A percentile compares a stretch with the other conserved stretches of the same genome.
Conservation (phyloP, 768 basidiomycete species). For the Phylloporus sp. region DNA sequence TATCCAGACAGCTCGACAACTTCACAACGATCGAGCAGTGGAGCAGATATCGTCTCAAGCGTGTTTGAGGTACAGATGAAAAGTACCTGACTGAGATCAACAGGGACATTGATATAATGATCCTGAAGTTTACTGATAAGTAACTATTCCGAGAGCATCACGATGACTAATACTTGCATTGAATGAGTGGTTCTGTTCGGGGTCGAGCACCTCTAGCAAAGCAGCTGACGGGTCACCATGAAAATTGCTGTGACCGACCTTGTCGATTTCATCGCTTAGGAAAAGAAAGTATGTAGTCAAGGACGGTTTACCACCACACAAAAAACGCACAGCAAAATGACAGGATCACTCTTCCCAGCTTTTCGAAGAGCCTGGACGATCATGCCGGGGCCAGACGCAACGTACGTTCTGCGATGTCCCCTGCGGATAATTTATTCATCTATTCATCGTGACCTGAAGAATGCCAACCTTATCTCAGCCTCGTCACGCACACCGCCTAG, state of each 20-base stretch:
- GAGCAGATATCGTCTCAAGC: constrained; percentile 82
- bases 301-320: not conserved
- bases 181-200: constrained; percentile 85
- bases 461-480: constrained; percentile 64
- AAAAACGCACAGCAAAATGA: constrained; percentile 58
- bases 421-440: constrained; percentile 8
- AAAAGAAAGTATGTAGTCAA: constrained; percentile 1
- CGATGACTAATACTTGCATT: constrained; percentile 42
- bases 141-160: not conserved
- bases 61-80: constrained; percentile 93
- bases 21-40: constrained; percentile 87
- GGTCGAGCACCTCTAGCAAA: constrained; percentile 86
- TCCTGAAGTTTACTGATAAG: constrained; percentile 45
- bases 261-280: constrained; percentile 79
- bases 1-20: constrained; percentile 80
- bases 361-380: constrained; percentile 86
- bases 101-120: constrained; percentile 86
- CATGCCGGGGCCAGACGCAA: constrained; percentile 80
- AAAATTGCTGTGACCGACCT: constrained; percentile 80
- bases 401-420: constrained; percentile 81
- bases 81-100: constrained; percentile 82
- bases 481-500: constrained; percentile 92
- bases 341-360: constrained; percentile 73
- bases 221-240: constrained; percentile 93
- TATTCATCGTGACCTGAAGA: constrained; percentile 6